These are phyloP conservation scores for Amylocystis lapponica DNA, from an alignment of 768 basidiomycete genomes.

Conservation along the genomic window DNA sequence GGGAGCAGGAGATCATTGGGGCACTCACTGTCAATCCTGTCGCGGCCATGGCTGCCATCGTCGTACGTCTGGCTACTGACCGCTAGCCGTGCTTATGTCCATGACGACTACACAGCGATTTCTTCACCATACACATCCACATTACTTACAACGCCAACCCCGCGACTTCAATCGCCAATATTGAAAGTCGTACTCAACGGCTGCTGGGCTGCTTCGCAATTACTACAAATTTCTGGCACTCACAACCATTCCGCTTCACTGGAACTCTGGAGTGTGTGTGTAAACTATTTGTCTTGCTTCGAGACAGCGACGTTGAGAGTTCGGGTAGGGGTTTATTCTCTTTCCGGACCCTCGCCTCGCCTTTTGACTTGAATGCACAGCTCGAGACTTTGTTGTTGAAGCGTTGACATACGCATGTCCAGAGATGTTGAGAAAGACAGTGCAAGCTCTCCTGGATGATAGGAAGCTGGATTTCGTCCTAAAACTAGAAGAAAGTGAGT, in stretches of 20 bases:
- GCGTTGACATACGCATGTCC: neutral
- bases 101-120: neutral
- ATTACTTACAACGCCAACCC: neutral
- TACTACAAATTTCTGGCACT: neutral
- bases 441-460: neutral
- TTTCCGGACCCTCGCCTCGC: too few relatives aligned
- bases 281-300: slow-evolving; percentile 10
- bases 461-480: neutral
- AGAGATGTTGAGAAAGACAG: neutral
- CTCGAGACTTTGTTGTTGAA: slow-evolving; percentile 16
- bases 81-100: too few relatives aligned
- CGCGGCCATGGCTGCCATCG: slow-evolving; percentile 11
- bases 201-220: slow-evolving; percentile 6
- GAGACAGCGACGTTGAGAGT: slow-evolving; percentile 1
- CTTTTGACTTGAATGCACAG: too few relatives aligned
- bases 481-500: slow-evolving; percentile 14
- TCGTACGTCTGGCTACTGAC: neutral
- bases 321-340: too few relatives aligned
- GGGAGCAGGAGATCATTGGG: too few relatives aligned
- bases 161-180: neutral
- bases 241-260: neutral
- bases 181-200: slow-evolving; percentile 6
- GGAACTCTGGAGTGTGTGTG: neutral
- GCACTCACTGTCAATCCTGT: too few relatives aligned
- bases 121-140: neutral